Evolutionary conservation across 208 protist genomes (phyloP).

Genomic region (Crithidia expoeki): DNA sequence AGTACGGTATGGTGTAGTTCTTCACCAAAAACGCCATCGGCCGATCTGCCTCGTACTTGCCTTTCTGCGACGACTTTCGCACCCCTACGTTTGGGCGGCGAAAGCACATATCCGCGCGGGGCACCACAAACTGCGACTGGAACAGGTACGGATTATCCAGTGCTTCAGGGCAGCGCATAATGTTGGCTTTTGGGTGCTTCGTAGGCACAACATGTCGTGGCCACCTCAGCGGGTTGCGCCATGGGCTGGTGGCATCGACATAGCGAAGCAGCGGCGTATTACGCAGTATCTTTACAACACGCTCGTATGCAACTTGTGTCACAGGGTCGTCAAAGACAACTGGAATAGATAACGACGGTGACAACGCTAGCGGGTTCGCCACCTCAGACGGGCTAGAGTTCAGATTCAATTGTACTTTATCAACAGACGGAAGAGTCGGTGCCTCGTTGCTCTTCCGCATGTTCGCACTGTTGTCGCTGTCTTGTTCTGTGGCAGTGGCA

Average conservation of each 20-base stretch:
- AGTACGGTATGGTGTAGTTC: conserved; percentile 87
- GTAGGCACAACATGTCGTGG: conserved; percentile 82
- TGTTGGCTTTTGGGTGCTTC: conserved; percentile 82
- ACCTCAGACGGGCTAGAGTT: background rate
- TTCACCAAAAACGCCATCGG: conserved; percentile 64
- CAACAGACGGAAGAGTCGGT: background rate
- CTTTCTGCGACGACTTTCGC: conserved; percentile 64
- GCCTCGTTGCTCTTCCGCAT: background rate
- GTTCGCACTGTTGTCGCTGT: background rate
- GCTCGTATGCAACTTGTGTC: conserved; percentile 49
- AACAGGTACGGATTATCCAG: conserved; percentile 85
- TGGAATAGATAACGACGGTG: conserved; percentile 2
- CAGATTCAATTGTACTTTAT: background rate
- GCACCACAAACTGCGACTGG: conserved; percentile 80
- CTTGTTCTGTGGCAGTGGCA: background rate
- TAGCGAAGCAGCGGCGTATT: conserved; percentile 71
- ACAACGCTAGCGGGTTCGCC: background rate
- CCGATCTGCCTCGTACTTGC: conserved; percentile 81
- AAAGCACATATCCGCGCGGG: conserved; percentile 87
- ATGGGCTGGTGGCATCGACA: conserved; percentile 82
- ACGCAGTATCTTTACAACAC: conserved; percentile 52
- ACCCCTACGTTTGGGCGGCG: conserved; percentile 74
- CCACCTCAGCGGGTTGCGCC: conserved; percentile 87
- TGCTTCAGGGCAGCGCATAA: conserved; percentile 88
- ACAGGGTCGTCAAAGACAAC: conserved; percentile 35